Evolutionary conservation across 2,329 filamentous ascomycete genomes (phyloP), one percentile per base, ranked within the genome.

Genomic region (Sporothrix pseudoabietina): DNA sequence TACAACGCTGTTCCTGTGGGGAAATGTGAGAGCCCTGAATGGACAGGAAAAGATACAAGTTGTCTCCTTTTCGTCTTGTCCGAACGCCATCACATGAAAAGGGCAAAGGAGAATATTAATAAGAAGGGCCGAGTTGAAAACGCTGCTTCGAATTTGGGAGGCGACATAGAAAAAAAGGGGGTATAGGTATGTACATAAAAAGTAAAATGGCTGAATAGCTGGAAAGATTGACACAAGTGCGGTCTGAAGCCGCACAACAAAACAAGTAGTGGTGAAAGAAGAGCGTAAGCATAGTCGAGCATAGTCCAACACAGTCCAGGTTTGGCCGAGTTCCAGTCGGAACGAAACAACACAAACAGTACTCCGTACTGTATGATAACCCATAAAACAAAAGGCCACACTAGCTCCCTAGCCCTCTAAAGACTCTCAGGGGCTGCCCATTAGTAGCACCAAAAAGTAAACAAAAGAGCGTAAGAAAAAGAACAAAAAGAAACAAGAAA

Each of bases 401-500:
- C 59, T 44, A 44, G 35, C 35, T 26, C 35, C 10, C 35, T 55
- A 30, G 39, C 12, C 3, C 39, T 39, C 14, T 26, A 41, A 30
- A 8, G 44, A 19, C 44, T 4, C 47, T 30, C 26, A 66, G 61
- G 22, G 61, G 39, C n/a, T 44, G 61, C 35, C 61, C 22, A 70
- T 44, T 32, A 55, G 39, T 32, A 26, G 35, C 26, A 30, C 44
- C 6, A 54, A 19, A 52, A 52, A 41, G 44, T 26, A 49, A 66
- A 66, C 52, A 59, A 52, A 63, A 71, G 54, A 61, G 55, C 59
- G 59, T 65, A 65, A n/a, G n/a, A n/a, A n/a, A 14, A 19, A 32
- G 59, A 57, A 19, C 47, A 66, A 1, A 32, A 10, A 59, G 49
- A 52, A 59, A 22, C n/a, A 39, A 32, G 14, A 65, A 22, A 47